These are phyloP conservation scores for Candida tammaniensis DNA, from an alignment of 805 yeast species.

Conservation along the genomic window DNA sequence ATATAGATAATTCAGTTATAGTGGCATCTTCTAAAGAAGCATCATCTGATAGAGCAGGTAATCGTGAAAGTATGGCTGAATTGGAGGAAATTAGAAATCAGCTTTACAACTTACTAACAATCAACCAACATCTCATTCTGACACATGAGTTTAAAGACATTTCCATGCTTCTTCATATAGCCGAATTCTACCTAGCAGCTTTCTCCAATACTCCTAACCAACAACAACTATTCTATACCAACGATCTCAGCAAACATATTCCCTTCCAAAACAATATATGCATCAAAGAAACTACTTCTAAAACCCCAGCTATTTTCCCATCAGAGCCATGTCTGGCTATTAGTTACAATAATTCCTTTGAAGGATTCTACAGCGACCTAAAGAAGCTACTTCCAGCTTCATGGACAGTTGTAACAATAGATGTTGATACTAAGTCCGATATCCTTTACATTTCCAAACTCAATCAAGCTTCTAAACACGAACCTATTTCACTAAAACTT, in stretches of 20 bases:
- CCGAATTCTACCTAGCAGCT: not conserved
- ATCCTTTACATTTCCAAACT: slow-evolving; percentile 54
- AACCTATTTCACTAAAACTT: slow-evolving; percentile 51
- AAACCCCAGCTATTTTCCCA: not conserved
- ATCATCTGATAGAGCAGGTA: too few species aligned
- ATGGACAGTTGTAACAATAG: slow-evolving; percentile 64
- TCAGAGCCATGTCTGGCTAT: not conserved
- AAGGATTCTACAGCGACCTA: slow-evolving; percentile 10
- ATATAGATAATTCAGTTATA: too few species aligned
- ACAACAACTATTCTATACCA: not conserved
- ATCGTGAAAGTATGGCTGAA: too few species aligned
- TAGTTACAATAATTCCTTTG: not conserved
- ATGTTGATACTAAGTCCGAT: slow-evolving; percentile 52
- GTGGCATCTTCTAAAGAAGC: too few species aligned
- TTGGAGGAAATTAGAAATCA: too few species aligned
- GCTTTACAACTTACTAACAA: too few species aligned
- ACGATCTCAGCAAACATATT: slow-evolving; percentile 1
- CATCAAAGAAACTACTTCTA: not conserved
- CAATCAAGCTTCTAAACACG: slow-evolving; percentile 17
- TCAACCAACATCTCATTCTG: too few species aligned
- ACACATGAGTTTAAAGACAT: slow-evolving; percentile 4
- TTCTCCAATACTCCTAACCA: not conserved
- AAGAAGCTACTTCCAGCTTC: slow-evolving; percentile 17
- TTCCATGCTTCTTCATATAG: not conserved
- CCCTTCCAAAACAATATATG: not conserved